Evolutionary conservation across 768 basidiomycete genomes (phyloP).

Genomic region (Sporobolomyces phaffii): DNA sequence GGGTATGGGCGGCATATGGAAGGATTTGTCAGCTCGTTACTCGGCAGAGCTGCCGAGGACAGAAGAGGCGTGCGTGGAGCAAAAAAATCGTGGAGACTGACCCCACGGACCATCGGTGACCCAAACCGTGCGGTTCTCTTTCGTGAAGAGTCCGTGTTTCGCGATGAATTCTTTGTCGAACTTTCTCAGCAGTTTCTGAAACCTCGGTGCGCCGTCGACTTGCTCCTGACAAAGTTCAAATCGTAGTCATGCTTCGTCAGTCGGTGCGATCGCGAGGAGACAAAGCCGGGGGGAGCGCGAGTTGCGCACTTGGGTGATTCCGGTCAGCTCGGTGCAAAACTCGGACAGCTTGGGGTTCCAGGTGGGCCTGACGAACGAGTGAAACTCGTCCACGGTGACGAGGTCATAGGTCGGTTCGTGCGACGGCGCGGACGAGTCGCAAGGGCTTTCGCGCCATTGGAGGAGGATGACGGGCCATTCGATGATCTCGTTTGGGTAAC

Average conservation of each 20-base stretch:
- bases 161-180: slow-evolving; percentile 32
- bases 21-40: not conserved
- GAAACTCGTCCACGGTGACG: slow-evolving; percentile 72
- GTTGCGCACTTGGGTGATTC: slow-evolving; percentile 75
- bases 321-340: slow-evolving; percentile 82
- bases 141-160: slow-evolving; percentile 34
- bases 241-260: too few species aligned
- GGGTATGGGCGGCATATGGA: too few species aligned
- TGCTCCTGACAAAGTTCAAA: slow-evolving; percentile 54
- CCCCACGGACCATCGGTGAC: slow-evolving; percentile 44
- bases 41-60: not conserved
- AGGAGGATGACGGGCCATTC: slow-evolving; percentile 90
- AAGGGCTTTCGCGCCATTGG: slow-evolving; percentile 54
- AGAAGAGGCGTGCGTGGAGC: not conserved
- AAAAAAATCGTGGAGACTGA: not conserved
- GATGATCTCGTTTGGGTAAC: slow-evolving; percentile 93
- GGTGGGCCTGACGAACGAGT: slow-evolving; percentile 77
- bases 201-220: slow-evolving; percentile 69
- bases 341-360: slow-evolving; percentile 74
- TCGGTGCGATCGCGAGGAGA: not conserved
- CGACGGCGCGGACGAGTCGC: not conserved
- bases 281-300: not conserved
- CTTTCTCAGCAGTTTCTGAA: slow-evolving; percentile 61
- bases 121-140: slow-evolving; percentile 38
- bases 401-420: slow-evolving; percentile 53